A percentile compares a stretch with the other conserved stretches of the same genome.
Evolutionary conservation across 805 yeast genomes (phyloP).

Genomic region (Vanderwaltozyma tropicalis): DNA sequence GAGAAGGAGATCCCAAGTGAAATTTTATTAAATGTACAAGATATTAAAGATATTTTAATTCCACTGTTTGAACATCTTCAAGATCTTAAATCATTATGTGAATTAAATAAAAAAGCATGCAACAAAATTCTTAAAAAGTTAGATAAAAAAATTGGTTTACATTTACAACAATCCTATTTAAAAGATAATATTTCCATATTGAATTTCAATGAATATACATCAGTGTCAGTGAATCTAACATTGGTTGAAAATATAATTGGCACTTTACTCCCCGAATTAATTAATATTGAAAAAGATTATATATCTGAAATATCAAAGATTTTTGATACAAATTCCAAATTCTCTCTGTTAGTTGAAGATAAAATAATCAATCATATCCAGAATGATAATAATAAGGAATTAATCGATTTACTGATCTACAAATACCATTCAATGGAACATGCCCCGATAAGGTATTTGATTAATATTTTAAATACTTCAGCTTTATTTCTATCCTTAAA

Average conservation of each 20-base stretch:
- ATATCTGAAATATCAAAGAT: conserved; percentile 40
- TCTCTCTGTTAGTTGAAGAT: background rate
- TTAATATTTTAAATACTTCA: conserved; percentile 56
- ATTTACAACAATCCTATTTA: conserved; percentile 46
- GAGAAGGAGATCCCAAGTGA: conserved; percentile 5
- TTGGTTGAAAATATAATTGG: background rate
- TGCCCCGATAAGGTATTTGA: conserved; percentile 42
- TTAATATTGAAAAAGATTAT: conserved; percentile 38
- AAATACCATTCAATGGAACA: conserved; percentile 11
- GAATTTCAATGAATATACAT: conserved; percentile 67
- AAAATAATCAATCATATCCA: conserved; percentile 20
- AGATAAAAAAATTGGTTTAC: conserved; percentile 63
- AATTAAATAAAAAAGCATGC: conserved; percentile 82
- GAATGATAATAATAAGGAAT: conserved; percentile 35
- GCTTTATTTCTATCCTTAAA: conserved; percentile 43
- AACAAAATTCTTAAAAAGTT: conserved; percentile 80
- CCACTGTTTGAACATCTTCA: conserved; percentile 69
- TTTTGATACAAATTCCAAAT: conserved; percentile 33
- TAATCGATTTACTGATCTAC: conserved; percentile 32
- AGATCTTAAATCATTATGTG: conserved; percentile 89
- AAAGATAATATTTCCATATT: conserved; percentile 41
- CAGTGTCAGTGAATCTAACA: conserved; percentile 14
- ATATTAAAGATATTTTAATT: conserved; percentile 53
- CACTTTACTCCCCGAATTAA: conserved; percentile 30
- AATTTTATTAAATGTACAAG: conserved; percentile 41